Percentiles rank a stretch among this genome's conserved stretches.
Evolutionary conservation across 2,329 filamentous ascomycete genomes (phyloP).

Genomic region (Ophiostoma populinum): DNA sequence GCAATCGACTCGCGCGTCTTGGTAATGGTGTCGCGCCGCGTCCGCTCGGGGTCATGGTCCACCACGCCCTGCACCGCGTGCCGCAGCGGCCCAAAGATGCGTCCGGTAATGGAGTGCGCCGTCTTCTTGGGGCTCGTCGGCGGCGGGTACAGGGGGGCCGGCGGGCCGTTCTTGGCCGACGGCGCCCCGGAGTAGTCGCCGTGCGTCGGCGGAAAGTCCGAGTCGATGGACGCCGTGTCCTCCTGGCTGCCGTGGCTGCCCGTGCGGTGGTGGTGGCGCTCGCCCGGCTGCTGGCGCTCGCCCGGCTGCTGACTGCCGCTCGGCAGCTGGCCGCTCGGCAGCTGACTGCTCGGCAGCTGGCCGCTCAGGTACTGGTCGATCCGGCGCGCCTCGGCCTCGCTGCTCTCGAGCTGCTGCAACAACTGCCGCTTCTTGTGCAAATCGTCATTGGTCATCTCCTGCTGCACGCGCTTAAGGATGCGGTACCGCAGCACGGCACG

Average conservation of each 20-base stretch:
- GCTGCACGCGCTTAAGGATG: conserved; percentile 84
- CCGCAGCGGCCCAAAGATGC: conserved; percentile 87
- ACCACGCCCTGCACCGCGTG: conserved; percentile 94
- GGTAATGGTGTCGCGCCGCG: conserved; percentile 79
- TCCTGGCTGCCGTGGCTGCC: conserved; percentile 48
- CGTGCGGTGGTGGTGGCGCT: conserved; percentile 22
- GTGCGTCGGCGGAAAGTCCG: conserved; percentile 84
- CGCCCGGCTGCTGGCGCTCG: too few species aligned
- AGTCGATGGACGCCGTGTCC: conserved; percentile 82
- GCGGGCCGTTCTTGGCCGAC: conserved; percentile 58
- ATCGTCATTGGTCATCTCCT: conserved; percentile 93
- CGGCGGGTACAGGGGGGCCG: conserved; percentile 24
- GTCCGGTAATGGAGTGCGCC: conserved; percentile 72
- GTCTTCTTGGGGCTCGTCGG: conserved; percentile 50
- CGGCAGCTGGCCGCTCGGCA: conserved; percentile 45
- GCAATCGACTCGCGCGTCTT: conserved; percentile 81
- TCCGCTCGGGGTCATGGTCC: conserved; percentile 88
- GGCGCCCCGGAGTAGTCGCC: conserved; percentile 51
- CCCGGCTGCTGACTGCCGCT: conserved; percentile 19
- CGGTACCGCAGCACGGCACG: conserved; percentile 76
- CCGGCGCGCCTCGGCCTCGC: conserved; percentile 78
- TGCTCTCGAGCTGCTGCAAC: conserved; percentile 78
- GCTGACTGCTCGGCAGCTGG: conserved; percentile 34
- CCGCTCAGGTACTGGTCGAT: conserved; percentile 86
- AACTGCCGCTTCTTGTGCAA: conserved; percentile 69